Conservation (phyloP, 2,329 filamentous ascomycete genomes). For the Botrytis byssoidea region DNA sequence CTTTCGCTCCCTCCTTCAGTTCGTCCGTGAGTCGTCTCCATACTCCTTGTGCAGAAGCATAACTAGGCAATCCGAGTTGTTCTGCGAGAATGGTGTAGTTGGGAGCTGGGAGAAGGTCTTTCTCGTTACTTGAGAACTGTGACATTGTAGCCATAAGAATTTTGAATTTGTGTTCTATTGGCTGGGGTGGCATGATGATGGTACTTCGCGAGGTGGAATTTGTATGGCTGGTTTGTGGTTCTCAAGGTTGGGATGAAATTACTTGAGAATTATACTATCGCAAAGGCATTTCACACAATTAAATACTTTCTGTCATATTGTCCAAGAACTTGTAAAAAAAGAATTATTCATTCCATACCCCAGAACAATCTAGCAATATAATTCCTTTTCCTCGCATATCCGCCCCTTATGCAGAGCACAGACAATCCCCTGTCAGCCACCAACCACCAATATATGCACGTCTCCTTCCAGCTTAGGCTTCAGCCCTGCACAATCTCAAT, state of each 20-base stretch:
- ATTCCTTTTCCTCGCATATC: background rate
- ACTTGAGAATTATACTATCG: background rate
- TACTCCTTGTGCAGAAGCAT: background rate
- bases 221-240: background rate
- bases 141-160: background rate
- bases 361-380: background rate
- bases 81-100: background rate
- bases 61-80: background rate
- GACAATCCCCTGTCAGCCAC: background rate
- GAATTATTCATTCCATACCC: background rate
- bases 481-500: slow-evolving; percentile 10
- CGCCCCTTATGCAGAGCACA: slow-evolving; percentile 9
- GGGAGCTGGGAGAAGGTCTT: background rate
- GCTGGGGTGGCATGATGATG: background rate
- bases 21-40: background rate
- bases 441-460: slow-evolving; percentile 5
- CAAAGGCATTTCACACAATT: background rate
- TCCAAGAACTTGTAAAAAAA: background rate
- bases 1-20: background rate
- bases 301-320: background rate
- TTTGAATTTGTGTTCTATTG: background rate
- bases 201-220: background rate
- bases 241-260: background rate
- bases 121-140: background rate
- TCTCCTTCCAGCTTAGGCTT: background rate